A percentile compares a stretch with the other conserved stretches of the same genome.
These are phyloP conservation scores for Colletotrichum melonis DNA, from an alignment of 2,329 filamentous ascomycete species.

Conservation along the genomic window DNA sequence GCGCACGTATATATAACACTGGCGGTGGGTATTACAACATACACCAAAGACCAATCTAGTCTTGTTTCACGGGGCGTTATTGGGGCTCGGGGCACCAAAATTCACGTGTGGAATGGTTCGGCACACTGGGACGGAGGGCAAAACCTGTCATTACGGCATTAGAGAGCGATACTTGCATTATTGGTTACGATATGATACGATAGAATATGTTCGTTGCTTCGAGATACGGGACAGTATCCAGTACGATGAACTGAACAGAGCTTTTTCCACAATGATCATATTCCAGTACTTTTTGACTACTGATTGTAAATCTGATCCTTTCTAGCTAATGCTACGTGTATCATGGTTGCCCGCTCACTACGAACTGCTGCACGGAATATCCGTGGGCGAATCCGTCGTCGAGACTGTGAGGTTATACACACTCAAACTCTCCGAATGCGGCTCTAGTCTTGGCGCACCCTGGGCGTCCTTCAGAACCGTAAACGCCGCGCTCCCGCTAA, in stretches of 20 bases:
- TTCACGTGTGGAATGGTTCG: slow-evolving; percentile 7
- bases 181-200: not conserved
- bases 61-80: slow-evolving; percentile 1
- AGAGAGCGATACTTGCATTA: slow-evolving; percentile 10
- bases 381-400: slow-evolving; percentile 15
- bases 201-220: not conserved
- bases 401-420: slow-evolving; percentile 28
- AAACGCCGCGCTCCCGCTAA: slow-evolving; percentile 24
- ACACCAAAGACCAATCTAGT: not conserved
- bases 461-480: slow-evolving; percentile 13
- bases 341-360: not conserved
- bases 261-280: not conserved
- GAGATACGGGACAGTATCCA: not conserved
- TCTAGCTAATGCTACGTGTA: not conserved
- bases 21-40: not conserved
- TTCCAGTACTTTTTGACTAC: not conserved
- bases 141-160: slow-evolving; percentile 26
- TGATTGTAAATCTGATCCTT: not conserved
- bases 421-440: slow-evolving; percentile 19
- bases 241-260: not conserved
- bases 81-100: not conserved
- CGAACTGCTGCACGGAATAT: slow-evolving; percentile 12
- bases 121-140: slow-evolving; percentile 10
- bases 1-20: not conserved
- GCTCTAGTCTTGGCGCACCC: slow-evolving; percentile 5